Percentiles rank a stretch among this genome's conserved stretches.
Evolutionary conservation across 257 asterid species (phyloP).

Genomic region (Scutellaria barbata): DNA sequence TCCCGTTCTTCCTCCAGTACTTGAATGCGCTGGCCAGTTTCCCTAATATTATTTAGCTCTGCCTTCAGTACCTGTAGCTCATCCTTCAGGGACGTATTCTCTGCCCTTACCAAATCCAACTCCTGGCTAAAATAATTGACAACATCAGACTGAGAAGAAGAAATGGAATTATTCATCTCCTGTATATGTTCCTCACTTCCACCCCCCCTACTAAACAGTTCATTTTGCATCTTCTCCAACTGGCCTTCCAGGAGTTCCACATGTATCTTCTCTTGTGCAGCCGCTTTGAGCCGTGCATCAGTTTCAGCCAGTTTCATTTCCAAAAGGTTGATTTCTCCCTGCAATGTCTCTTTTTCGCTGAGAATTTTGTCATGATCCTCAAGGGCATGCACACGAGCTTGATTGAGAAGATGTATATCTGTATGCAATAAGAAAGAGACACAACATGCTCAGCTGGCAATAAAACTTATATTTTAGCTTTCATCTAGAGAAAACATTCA

Average conservation of each 20-base stretch:
- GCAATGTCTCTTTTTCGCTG: constrained; percentile 78
- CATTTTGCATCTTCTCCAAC: constrained; percentile 64
- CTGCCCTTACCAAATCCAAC: constrained; percentile 61
- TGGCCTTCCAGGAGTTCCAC: constrained; percentile 76
- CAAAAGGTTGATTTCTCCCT: constrained; percentile 73
- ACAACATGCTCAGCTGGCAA: constrained; percentile 28
- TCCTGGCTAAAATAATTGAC: constrained; percentile 58
- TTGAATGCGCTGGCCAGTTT: constrained; percentile 66
- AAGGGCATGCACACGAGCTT: constrained; percentile 77
- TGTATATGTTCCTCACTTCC: constrained; percentile 40
- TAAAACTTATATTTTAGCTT: not conserved
- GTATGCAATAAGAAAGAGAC: constrained; percentile 34
- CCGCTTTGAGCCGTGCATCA: constrained; percentile 78
- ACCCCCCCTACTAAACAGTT: constrained; percentile 59
- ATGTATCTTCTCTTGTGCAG: constrained; percentile 79
- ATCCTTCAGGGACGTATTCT: constrained; percentile 67
- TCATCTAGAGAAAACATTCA: constrained; percentile 17
- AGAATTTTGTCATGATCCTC: constrained; percentile 72
- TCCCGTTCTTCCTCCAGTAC: constrained; percentile 73
- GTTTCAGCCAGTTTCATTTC: constrained; percentile 89
- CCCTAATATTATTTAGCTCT: constrained; percentile 61
- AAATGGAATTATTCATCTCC: constrained; percentile 40
- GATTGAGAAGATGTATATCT: constrained; percentile 88
- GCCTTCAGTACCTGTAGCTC: constrained; percentile 66
- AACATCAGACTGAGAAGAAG: constrained; percentile 43